Percentiles rank a stretch among this genome's conserved stretches.
Evolutionary conservation across 2,329 filamentous ascomycete species (phyloP).

Genomic region (Scytalidium lignicola): DNA sequence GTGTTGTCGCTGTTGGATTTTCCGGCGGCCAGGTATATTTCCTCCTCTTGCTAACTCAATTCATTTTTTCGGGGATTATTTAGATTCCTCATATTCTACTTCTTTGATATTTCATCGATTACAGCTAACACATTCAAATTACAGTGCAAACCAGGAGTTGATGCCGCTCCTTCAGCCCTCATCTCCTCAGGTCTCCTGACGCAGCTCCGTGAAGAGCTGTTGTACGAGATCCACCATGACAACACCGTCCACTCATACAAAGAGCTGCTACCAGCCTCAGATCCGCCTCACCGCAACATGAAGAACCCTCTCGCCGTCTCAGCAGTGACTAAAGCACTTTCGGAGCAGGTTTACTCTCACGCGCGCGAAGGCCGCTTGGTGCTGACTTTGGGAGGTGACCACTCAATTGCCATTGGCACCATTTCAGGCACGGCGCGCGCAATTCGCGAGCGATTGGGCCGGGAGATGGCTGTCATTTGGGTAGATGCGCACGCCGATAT

Average conservation of each 20-base stretch:
- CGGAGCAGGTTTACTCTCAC: conserved; percentile 81
- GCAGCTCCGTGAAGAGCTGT: conserved; percentile 78
- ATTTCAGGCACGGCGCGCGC: conserved; percentile 84
- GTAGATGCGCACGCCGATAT: conserved; percentile 98
- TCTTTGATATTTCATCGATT: background rate
- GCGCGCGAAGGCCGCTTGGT: conserved; percentile 79
- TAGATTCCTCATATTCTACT: no score
- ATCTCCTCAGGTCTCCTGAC: conserved; percentile 82
- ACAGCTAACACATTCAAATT: conserved; percentile 11
- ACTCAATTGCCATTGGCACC: conserved; percentile 93
- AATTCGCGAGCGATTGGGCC: conserved; percentile 71
- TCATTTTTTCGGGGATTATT: no score
- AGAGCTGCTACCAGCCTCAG: conserved; percentile 62
- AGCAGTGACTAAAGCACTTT: conserved; percentile 75
- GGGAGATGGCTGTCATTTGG: conserved; percentile 95
- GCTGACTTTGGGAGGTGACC: conserved; percentile 90
- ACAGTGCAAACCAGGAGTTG: conserved; percentile 85
- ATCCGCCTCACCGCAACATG: conserved; percentile 85
- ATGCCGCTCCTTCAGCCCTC: conserved; percentile 82
- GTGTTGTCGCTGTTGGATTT: conserved; percentile 92
- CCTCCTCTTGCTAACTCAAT: no score
- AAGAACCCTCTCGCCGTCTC: conserved; percentile 87
- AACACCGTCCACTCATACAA: conserved; percentile 75
- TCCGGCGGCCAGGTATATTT: conserved; percentile 88
- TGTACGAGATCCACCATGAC: conserved; percentile 84